Evolutionary conservation across 108 stramenopile species (phyloP), one percentile per base, ranked within the genome.

Genomic region (Chaetoceros tenuissimus): DNA sequence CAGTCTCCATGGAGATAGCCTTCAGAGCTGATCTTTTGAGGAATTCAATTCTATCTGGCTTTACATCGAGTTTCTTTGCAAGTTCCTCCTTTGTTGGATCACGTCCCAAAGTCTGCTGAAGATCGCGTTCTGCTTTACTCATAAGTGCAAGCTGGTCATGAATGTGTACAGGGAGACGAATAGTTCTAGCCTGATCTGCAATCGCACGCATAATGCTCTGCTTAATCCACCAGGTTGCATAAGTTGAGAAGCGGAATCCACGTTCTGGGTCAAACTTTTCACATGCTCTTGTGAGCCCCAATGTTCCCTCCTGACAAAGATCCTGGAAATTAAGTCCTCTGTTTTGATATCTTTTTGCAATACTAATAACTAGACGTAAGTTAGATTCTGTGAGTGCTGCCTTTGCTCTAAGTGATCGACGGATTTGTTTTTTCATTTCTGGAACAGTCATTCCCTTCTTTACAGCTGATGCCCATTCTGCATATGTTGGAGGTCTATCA

Each of bases 221-320:
- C 67, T 92, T 92, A 60, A 98, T 94, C 97, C 97, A 98, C 93
- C 92, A 98, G 18, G 94, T 87, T 24, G 96, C 95, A 62, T 98
- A 98, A n/a, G 97, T 97, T 48, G 84, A 89, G 69, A 98, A 96
- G 24, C 86, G 85, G 62, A 96, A 96, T 28, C 96, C 96, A 16
- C 75, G 58, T 57, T 87, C 87, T 7, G 96, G 96, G 64, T 98
- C 95, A 66, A 94, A 98, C 71, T 94, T 95, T 61, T 96, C 97
- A 21, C 89, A 92, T 0, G 97, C 96, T 34, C 88, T 71, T 22
- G 93, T 85, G 20, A 96, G 66, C 16, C 97, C 97, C 25, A 96
- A 46, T 18, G 93, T 92, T 28, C 97, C 97, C 64, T 98, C 96
- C 75, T 96, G 96, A 22, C 90, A 71, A 17, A 97, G 67, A 68